Evolutionary conservation across 1,284 basidiomycete species (phyloP), one percentile per base, ranked within the genome.

Genomic region (Heterobasidion irregulare): DNA sequence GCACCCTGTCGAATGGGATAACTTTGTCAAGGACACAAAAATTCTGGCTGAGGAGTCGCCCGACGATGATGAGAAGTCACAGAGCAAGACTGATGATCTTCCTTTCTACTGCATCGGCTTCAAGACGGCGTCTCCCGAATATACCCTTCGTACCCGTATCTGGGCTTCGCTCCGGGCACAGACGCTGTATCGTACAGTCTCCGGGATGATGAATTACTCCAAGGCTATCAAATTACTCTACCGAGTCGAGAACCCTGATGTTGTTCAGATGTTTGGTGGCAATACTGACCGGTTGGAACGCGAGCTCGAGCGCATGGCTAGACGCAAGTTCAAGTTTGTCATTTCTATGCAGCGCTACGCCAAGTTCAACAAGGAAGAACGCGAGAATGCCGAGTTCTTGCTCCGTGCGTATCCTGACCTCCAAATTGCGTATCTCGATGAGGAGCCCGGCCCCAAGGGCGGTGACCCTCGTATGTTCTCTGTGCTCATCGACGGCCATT

Each of bases 121-220:
- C 87, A 99, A 98, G 78, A 97, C 91, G 9, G 94, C 97, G 10
- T 95, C 96, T 6, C 96, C 96, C 12, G 97, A 99, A 70, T 99
- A 98, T 72, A 99, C 96, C 16, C 85, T 99, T 47, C 94, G 96
- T 63, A 99, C 97, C 0, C 92, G 97, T 71, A 99, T 99, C 65
- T 99, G 97, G 97, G 96, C 97, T 1, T 99, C 96, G 15, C 82
- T 99, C 32, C 92, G 97, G 57, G 96, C 95, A 10, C 97, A 99
- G 74, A 99, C 97, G 0, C 82, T 99, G 38, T 99, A 99, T 73
- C 90, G 97, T 61, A 99, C 97, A 13, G 94, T 99, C n/a, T 99
- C 97, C n/a, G 97, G 97, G 56, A 98, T 99, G 89, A 99, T 99
- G 97, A 99, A 99, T 78, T 99, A 99, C 75, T 91, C 92, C 65